A percentile compares a stretch with the other conserved stretches of the same genome.
Evolutionary conservation across 2,329 filamentous ascomycete species (phyloP).

Genomic region (Cadophora sp.): DNA sequence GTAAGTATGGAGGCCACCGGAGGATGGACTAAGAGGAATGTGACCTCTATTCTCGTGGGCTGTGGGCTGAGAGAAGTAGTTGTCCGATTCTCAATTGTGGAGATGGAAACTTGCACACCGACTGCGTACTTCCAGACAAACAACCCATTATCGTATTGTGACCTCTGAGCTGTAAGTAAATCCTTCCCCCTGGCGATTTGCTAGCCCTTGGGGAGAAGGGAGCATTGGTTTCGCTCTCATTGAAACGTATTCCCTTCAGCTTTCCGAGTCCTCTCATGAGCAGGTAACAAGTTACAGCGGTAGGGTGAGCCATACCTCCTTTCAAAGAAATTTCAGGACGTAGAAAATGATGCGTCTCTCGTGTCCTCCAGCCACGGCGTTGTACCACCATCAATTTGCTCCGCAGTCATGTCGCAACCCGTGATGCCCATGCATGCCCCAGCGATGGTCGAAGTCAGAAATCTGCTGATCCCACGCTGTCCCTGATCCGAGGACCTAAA

Average conservation of each 20-base stretch:
- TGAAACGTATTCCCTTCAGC: no score
- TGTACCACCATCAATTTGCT: neutral
- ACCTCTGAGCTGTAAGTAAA: neutral
- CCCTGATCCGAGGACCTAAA: neutral
- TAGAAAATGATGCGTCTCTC: neutral
- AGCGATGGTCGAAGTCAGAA: neutral
- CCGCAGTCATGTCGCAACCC: neutral
- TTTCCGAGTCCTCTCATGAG: neutral
- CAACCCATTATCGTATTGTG: neutral
- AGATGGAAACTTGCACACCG: neutral
- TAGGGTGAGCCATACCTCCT: neutral
- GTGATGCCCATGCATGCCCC: neutral
- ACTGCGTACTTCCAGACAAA: neutral
- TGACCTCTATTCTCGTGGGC: neutral
- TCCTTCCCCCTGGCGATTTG: no score
- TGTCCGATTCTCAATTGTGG: neutral
- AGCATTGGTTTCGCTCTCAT: no score
- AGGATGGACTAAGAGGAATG: neutral
- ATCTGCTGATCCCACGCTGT: neutral
- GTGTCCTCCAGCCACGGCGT: neutral
- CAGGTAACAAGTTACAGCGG: neutral
- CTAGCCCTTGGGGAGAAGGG: no score
- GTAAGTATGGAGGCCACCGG: neutral
- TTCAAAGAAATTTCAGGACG: neutral
- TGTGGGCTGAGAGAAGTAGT: neutral